Conservation (phyloP, 1,284 basidiomycete genomes). For the Tylopilus sp. region DNA sequence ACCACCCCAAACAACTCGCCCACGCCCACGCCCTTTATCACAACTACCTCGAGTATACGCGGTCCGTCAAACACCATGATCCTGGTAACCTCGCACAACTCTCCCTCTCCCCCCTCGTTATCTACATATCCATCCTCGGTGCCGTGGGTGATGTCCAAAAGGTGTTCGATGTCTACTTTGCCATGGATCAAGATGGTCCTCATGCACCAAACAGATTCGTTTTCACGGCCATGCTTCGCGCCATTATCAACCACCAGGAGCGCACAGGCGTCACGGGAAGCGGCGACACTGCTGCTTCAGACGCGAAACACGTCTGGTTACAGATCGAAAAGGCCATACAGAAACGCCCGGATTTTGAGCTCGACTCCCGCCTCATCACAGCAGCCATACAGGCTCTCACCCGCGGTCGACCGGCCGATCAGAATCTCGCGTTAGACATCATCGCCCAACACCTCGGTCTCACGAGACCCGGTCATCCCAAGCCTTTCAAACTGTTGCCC, state of each 20-base stretch:
- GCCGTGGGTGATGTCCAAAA: slow-evolving; percentile 53
- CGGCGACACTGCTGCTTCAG: slow-evolving; percentile 36
- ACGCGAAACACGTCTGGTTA: slow-evolving; percentile 67
- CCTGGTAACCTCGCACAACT: slow-evolving; percentile 43
- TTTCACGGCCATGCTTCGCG: slow-evolving; percentile 60
- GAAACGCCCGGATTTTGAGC: slow-evolving; percentile 39
- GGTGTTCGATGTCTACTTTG: slow-evolving; percentile 70
- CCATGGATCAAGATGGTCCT: slow-evolving; percentile 54
- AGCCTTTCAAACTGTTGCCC: slow-evolving; percentile 36
- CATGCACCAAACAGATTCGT: slow-evolving; percentile 52
- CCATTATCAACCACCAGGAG: slow-evolving; percentile 37
- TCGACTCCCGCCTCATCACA: slow-evolving; percentile 52
- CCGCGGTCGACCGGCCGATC: slow-evolving; percentile 53
- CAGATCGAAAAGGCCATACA: slow-evolving; percentile 52
- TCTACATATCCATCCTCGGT: slow-evolving; percentile 63
- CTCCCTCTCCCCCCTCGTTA: slow-evolving; percentile 44
- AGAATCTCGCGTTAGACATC: slow-evolving; percentile 60
- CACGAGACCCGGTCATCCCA: slow-evolving; percentile 41
- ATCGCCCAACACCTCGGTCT: slow-evolving; percentile 62
- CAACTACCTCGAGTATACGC: slow-evolving; percentile 47
- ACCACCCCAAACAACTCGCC: slow-evolving; percentile 52
- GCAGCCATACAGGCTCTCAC: slow-evolving; percentile 50
- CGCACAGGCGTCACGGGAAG: slow-evolving; percentile 16
- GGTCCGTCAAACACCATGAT: slow-evolving; percentile 46
- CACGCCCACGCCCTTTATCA: slow-evolving; percentile 58